Evolutionary conservation across 2,329 filamentous ascomycete species (phyloP), one percentile per base, ranked within the genome.

Genomic region (Diaporthe velutina): DNA sequence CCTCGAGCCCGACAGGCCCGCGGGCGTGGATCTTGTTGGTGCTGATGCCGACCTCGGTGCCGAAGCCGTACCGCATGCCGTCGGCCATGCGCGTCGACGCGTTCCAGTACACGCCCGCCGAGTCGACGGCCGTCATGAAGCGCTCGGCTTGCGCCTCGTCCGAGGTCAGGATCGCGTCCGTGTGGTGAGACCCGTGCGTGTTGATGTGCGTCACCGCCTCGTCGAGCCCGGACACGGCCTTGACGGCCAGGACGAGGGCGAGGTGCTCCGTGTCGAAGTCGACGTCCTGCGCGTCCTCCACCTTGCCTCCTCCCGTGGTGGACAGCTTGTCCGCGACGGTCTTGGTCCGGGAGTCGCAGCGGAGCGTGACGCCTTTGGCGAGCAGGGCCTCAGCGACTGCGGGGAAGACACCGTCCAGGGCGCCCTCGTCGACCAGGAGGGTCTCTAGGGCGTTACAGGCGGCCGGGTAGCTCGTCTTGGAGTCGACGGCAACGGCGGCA

Each of bases 1-100:
- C 97, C 81, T 98, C 97, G 70, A 99, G 86, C 1, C 97, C 97
- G 8, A 99, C 97, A 0, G 97, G 97, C 0, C 97, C 97, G 68
- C 97, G 89, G 1, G 95, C 94, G 83, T 99, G 97, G 77, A 99
- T 98, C 88, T 98, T 99, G 88, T 98, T 99, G 67, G 97, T 99
- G 86, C 94, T 97, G 84, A 99, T 98, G 72, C 97, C 97, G 33
- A 99, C 97, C 85, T 99, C 97, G 0, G 97, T 98, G 64, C 97
- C 97, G 84, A 99, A 99, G 10, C 97, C 97, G 83, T 97, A 98
- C 55, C 97, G 90, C 94, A 98, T 98, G 10, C 97, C 97, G 83
- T 99, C 97, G 8, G 96, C 95, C 85, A 99, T 96, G 68, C 97
- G 91, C 12, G 95, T 98, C 33, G 95, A 97, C 10, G 95, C 94